A percentile compares a stretch with the other conserved stretches of the same genome.
Evolutionary conservation across 371 early-diverging fungal species (phyloP).

Genomic region (Umbelopsis sp.): DNA sequence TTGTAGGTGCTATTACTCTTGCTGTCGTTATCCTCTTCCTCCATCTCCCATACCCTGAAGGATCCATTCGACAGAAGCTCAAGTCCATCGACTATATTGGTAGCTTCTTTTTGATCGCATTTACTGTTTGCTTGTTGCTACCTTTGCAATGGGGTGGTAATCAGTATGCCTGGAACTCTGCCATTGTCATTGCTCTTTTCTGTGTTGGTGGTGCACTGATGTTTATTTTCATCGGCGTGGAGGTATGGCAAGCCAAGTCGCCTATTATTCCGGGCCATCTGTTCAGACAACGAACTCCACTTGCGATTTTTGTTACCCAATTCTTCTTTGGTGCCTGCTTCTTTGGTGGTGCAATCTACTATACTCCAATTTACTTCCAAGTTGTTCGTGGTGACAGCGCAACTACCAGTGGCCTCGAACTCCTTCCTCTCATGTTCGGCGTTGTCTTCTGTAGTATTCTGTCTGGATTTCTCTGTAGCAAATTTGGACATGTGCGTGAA

Average conservation of each 20-base stretch:
- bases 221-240: constrained; percentile 32
- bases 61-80: constrained; percentile 47
- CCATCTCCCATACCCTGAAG: constrained; percentile 43
- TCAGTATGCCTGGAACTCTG: constrained; percentile 54
- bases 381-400: constrained; percentile 59
- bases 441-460: constrained; percentile 53
- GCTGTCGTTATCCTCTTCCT: constrained; percentile 33
- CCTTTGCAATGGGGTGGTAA: constrained; percentile 66
- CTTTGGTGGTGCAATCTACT: constrained; percentile 53
- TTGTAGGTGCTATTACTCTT: constrained; percentile 32
- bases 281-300: constrained; percentile 46
- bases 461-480: constrained; percentile 56
- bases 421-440: constrained; percentile 66
- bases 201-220: constrained; percentile 35
- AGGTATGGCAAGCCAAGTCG: constrained; percentile 46
- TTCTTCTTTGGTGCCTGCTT: constrained; percentile 60
- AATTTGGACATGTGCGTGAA: constrained; percentile 51
- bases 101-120: constrained; percentile 48
- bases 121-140: constrained; percentile 56
- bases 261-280: constrained; percentile 61
- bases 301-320: constrained; percentile 45
- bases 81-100: constrained; percentile 62
- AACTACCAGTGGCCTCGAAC: constrained; percentile 60
- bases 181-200: constrained; percentile 53
- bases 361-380: constrained; percentile 64